Percentiles rank a stretch among this genome's conserved stretches.
Conservation (phyloP, 2,329 filamentous ascomycete species). For the Alternaria sp. region DNA sequence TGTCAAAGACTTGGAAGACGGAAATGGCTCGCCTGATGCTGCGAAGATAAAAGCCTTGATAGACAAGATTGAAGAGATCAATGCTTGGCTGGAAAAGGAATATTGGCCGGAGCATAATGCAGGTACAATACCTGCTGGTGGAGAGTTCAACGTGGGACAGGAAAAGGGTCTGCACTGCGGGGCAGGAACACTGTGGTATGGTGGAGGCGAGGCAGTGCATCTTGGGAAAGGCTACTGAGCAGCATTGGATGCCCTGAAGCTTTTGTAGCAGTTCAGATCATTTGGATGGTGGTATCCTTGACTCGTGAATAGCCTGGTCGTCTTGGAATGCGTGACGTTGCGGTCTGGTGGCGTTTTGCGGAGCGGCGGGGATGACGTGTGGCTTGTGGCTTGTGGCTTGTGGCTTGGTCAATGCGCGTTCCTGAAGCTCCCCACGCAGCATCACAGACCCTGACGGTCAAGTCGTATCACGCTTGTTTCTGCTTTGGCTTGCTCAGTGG, state of each 20-base stretch:
- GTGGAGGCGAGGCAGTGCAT: conserved; percentile 73
- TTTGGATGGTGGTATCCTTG: not conserved
- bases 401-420: conserved; percentile 14
- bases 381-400: conserved; percentile 29
- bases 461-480: conserved; percentile 6
- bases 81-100: conserved; percentile 73
- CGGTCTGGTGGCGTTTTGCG: not conserved
- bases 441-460: conserved; percentile 6
- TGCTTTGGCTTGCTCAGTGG: conserved; percentile 3
- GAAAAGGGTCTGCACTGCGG: conserved; percentile 81
- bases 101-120: conserved; percentile 68
- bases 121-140: conserved; percentile 57
- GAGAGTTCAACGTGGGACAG: conserved; percentile 88
- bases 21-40: conserved; percentile 56
- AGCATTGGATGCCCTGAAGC: not conserved
- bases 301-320: not conserved
- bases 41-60: conserved; percentile 72
- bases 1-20: conserved; percentile 63
- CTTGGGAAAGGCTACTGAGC: conserved; percentile 60
- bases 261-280: not conserved
- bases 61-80: conserved; percentile 75
- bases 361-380: conserved; percentile 22
- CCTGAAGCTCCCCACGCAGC: conserved; percentile 10
- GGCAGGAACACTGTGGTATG: conserved; percentile 78
- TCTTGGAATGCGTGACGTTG: not conserved